A percentile compares a stretch with the other conserved stretches of the same genome.
Conservation (phyloP, 2,329 filamentous ascomycete species). For the Escovopsis sp. region DNA sequence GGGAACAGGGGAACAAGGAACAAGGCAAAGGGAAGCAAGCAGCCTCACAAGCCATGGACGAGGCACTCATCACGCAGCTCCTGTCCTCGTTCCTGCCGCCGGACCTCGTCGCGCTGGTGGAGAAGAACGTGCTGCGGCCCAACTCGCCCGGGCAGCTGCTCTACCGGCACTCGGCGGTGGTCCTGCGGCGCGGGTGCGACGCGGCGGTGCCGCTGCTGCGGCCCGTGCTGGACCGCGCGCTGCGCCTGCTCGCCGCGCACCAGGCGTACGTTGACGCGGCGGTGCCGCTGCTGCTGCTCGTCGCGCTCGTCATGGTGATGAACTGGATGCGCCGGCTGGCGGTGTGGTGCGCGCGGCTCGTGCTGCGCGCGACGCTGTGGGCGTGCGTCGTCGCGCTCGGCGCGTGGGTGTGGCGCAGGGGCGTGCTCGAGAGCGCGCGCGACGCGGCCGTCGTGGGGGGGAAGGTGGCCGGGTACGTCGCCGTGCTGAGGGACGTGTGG, state of each 20-base stretch:
- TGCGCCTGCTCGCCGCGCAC: slow-evolving; percentile 20
- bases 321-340: slow-evolving; percentile 58
- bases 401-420: slow-evolving; percentile 48
- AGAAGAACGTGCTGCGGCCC: slow-evolving; percentile 33
- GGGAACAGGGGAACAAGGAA: too few species aligned
- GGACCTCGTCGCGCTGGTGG: slow-evolving; percentile 27
- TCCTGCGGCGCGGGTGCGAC: slow-evolving; percentile 15
- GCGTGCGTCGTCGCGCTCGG: slow-evolving; percentile 37
- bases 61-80: slow-evolving; percentile 17
- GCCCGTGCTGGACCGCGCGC: slow-evolving; percentile 26
- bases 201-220: slow-evolving; percentile 26
- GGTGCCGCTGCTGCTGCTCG: slow-evolving; percentile 20
- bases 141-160: slow-evolving; percentile 29
- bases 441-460: slow-evolving; percentile 36
- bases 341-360: slow-evolving; percentile 61
- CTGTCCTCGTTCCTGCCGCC: slow-evolving; percentile 30
- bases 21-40: too few species aligned
- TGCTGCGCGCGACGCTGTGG: slow-evolving; percentile 50
- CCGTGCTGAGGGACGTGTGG: slow-evolving; percentile 39
- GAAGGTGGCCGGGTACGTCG: slow-evolving; percentile 30
- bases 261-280: slow-evolving; percentile 19
- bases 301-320: slow-evolving; percentile 50
- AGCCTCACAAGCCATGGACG: slow-evolving; percentile 13
- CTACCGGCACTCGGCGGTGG: slow-evolving; percentile 18
- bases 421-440: slow-evolving; percentile 46